Conservation (phyloP, 352 stramenopile genomes). For the Phytophthora constricta region DNA sequence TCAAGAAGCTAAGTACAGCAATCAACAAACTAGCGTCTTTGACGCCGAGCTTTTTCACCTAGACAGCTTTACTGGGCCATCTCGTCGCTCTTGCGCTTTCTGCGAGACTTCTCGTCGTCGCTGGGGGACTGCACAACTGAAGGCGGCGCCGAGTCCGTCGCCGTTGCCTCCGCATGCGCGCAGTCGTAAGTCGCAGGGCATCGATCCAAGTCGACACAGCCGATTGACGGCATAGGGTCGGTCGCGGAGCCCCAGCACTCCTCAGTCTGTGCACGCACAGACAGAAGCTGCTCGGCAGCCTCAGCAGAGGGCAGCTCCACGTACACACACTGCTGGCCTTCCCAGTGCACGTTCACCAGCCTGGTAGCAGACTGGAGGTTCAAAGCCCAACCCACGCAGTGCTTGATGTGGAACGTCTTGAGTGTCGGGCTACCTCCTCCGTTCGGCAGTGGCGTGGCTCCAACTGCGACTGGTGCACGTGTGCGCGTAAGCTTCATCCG, state of each 20-base stretch:
- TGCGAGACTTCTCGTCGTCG: conserved; percentile 39
- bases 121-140: conserved; percentile 21
- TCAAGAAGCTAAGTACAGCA: background rate
- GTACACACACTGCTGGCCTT: conserved; percentile 56
- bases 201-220: conserved; percentile 62
- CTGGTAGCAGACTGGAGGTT: conserved; percentile 48
- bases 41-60: background rate
- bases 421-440: conserved; percentile 35
- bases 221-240: conserved; percentile 70
- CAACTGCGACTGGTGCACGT: conserved; percentile 22
- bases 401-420: conserved; percentile 81
- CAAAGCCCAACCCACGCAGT: conserved; percentile 63
- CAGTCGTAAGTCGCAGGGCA: conserved; percentile 37
- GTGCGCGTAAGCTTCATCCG: conserved; percentile 64
- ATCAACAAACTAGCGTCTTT: background rate
- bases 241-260: conserved; percentile 44
- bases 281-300: conserved; percentile 47
- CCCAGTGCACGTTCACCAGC: conserved; percentile 58
- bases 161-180: conserved; percentile 34
- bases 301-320: conserved; percentile 51
- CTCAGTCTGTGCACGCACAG: conserved; percentile 36
- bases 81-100: conserved; percentile 45
- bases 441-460: conserved; percentile 22
- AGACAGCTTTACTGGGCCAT: conserved; percentile 29
- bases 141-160: conserved; percentile 32